Conservation (phyloP, 2,329 filamentous ascomycete species). For the Hypoxylon sp. region DNA sequence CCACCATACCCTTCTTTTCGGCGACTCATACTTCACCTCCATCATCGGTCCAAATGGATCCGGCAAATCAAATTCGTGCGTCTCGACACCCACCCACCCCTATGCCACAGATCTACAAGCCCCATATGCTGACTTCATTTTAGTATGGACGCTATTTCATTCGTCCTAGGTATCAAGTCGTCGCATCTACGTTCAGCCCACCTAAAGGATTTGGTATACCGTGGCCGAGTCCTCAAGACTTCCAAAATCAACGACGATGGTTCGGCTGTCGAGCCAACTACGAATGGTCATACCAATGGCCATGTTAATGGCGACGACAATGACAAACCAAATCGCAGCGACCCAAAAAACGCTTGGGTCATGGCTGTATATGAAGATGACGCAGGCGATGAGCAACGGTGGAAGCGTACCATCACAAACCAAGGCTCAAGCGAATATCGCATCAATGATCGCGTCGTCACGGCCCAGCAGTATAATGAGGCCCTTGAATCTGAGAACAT, state of each 20-base stretch:
- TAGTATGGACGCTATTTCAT: constrained; percentile 99
- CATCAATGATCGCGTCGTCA: constrained; percentile 93
- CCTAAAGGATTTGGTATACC: constrained; percentile 94
- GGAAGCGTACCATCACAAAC: constrained; percentile 95
- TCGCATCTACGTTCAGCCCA: constrained; percentile 96
- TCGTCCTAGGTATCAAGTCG: constrained; percentile 98
- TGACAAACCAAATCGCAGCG: constrained; percentile 77
- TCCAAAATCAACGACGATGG: constrained; percentile 94
- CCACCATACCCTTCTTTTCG: constrained; percentile 93
- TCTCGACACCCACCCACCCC: constrained; percentile 47
- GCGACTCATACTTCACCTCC: constrained; percentile 98
- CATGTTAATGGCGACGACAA: constrained; percentile 73
- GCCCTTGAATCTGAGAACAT: constrained; percentile 95
- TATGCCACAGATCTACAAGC: constrained; percentile 12
- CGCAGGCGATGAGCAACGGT: constrained; percentile 92
- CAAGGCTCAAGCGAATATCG: constrained; percentile 93
- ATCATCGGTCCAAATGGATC: constrained; percentile 99
- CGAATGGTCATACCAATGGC: constrained; percentile 75
- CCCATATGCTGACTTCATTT: constrained; percentile 38
- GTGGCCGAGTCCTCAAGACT: constrained; percentile 91
- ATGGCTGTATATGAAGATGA: constrained; percentile 99
- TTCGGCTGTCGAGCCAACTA: constrained; percentile 72
- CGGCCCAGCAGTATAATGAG: constrained; percentile 92
- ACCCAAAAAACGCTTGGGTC: constrained; percentile 97
- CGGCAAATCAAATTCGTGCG: constrained; percentile 97